Percentiles rank a stretch among this genome's conserved stretches.
These are phyloP conservation scores for Eimeria falciformis DNA, from an alignment of 169 alveolate genomes.

Conservation along the genomic window DNA sequence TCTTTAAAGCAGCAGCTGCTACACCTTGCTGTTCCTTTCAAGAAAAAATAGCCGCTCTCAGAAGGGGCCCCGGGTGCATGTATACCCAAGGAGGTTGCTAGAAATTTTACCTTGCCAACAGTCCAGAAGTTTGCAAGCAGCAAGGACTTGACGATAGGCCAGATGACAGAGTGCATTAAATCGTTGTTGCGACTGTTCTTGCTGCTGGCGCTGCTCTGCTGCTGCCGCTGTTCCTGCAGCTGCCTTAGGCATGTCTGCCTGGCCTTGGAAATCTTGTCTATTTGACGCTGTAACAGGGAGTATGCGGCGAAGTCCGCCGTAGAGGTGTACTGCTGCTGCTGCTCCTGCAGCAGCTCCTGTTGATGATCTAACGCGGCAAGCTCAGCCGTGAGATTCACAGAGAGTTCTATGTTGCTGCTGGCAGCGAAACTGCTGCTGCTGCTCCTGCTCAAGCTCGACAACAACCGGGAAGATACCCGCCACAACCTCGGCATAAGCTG, in stretches of 20 bases:
- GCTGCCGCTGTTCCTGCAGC: constrained; percentile 17
- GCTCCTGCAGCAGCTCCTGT: background rate
- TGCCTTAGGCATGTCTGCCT: background rate
- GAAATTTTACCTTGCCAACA: background rate
- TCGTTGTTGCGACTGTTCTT: background rate
- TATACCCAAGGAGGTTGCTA: too few species aligned
- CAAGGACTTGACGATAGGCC: background rate
- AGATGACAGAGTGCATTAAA: background rate
- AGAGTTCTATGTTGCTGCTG: background rate
- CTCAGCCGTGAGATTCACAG: background rate
- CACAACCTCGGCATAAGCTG: background rate
- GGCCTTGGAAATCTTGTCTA: background rate
- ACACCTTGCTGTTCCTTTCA: background rate
- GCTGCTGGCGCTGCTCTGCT: constrained; percentile 27
- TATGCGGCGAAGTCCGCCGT: constrained; percentile 25
- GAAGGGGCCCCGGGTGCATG: too few species aligned
- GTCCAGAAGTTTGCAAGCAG: background rate
- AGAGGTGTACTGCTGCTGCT: constrained; percentile 17
- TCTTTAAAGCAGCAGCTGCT: background rate
- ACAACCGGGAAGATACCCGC: background rate
- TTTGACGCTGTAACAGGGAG: background rate
- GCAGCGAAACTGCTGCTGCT: constrained; percentile 20
- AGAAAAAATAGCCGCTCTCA: background rate
- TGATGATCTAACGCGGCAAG: background rate
- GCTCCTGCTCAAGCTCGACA: background rate